Conservation (phyloP, 495 filamentous ascomycete species). For the Penicillium verhagenii region DNA sequence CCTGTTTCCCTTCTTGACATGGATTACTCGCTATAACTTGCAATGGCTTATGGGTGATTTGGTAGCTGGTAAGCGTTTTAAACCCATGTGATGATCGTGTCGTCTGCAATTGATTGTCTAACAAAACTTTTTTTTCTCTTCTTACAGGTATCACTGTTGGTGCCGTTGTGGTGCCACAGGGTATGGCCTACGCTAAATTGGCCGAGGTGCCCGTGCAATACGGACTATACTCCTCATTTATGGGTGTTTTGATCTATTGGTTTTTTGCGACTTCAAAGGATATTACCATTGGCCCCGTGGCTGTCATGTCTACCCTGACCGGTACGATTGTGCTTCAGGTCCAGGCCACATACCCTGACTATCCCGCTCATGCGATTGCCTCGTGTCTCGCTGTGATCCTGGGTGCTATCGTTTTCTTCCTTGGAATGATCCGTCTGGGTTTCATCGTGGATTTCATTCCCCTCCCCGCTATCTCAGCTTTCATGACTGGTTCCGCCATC, state of each 20-base stretch:
- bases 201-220: slow-evolving; percentile 76
- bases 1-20: slow-evolving; percentile 83
- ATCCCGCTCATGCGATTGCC: slow-evolving; percentile 63
- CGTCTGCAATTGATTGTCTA: neutral
- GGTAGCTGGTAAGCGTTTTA: slow-evolving; percentile 69
- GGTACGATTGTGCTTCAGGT: slow-evolving; percentile 74
- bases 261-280: slow-evolving; percentile 99
- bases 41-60: slow-evolving; percentile 89
- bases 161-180: slow-evolving; percentile 92
- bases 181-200: slow-evolving; percentile 93
- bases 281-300: slow-evolving; percentile 98
- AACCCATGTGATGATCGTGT: neutral
- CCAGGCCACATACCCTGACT: slow-evolving; percentile 53
- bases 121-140: too few relatives aligned
- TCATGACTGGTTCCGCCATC: slow-evolving; percentile 97
- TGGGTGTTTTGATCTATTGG: slow-evolving; percentile 96
- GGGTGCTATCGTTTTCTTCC: slow-evolving; percentile 75
- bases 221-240: slow-evolving; percentile 95
- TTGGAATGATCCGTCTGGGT: slow-evolving; percentile 78
- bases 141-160: slow-evolving; percentile 72
- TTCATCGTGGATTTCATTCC: slow-evolving; percentile 97
- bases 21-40: slow-evolving; percentile 85
- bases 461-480: slow-evolving; percentile 85
- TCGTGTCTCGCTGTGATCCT: slow-evolving; percentile 77
- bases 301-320: slow-evolving; percentile 88